phyloP scores from a whole-genome alignment of 305 asterid genomes.

The Fraxinus floribunda region DNA sequence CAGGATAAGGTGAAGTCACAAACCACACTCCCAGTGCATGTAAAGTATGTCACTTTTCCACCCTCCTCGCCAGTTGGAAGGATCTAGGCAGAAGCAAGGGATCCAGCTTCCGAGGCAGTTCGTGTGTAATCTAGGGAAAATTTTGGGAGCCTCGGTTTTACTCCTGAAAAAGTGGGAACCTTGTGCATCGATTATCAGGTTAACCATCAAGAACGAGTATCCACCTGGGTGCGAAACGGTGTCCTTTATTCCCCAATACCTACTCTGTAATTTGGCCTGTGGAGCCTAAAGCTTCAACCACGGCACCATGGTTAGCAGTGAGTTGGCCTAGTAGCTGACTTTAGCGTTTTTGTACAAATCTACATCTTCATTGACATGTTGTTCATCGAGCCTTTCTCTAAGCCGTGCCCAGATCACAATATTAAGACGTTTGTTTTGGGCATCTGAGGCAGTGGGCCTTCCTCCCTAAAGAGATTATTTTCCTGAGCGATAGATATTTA shows the following conservation, averaged over 20 bases:
- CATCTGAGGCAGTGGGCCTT: background rate
- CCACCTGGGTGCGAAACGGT: background rate
- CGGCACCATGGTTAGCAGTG: background rate
- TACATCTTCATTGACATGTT: background rate
- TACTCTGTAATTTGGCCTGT: background rate
- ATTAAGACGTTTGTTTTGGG: background rate
- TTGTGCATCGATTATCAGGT: background rate
- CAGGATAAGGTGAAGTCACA: slow-evolving; percentile 29
- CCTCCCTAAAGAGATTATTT: background rate
- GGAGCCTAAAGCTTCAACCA: background rate
- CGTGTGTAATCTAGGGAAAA: background rate
- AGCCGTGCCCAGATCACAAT: background rate
- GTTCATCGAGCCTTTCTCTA: background rate
- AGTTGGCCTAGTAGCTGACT: background rate
- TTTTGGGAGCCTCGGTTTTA: background rate
- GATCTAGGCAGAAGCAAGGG: slow-evolving; percentile 34
- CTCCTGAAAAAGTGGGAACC: background rate
- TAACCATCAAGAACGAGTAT: background rate
- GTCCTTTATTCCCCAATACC: background rate
- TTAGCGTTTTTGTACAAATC: background rate
- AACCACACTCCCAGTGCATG: slow-evolving; percentile 37
- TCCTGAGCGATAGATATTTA: background rate
- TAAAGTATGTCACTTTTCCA: slow-evolving; percentile 59
- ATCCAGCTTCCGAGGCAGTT: background rate
- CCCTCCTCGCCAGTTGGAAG: slow-evolving; percentile 93